Percentiles rank a stretch among this genome's conserved stretches.
phyloP scores from a whole-genome alignment of 208 protist species.

The Spongospora subterranea region DNA sequence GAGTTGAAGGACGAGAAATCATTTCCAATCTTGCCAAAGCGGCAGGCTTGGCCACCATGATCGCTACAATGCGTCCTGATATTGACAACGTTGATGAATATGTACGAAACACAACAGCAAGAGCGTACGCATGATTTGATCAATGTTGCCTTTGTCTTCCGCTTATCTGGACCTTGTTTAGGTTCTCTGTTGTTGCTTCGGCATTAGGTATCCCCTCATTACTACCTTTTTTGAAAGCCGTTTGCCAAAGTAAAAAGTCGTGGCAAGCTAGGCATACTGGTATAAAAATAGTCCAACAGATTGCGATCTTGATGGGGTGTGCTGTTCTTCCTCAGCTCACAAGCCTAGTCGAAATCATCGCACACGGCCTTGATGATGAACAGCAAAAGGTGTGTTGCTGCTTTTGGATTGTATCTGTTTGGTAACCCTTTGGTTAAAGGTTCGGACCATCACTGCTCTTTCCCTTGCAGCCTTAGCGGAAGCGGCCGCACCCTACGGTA shows the following conservation, averaged over 20 bases:
- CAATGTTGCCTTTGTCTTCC: conserved; percentile 70
- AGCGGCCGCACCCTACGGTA: conserved; percentile 93
- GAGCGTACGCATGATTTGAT: conserved; percentile 94
- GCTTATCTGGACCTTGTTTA: conserved; percentile 69
- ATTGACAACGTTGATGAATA: conserved; percentile 96
- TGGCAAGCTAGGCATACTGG: conserved; percentile 95
- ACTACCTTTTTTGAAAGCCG: conserved; percentile 94
- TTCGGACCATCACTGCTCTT: conserved; percentile 92
- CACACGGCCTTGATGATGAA: conserved; percentile 88
- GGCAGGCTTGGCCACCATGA: conserved; percentile 95
- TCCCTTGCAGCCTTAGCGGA: conserved; percentile 95
- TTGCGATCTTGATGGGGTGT: conserved; percentile 95
- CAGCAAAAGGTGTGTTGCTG: conserved; percentile 82
- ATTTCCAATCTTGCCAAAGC: conserved; percentile 97
- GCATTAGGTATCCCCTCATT: conserved; percentile 92
- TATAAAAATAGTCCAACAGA: conserved; percentile 94
- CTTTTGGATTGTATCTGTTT: background rate
- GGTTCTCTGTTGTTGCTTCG: conserved; percentile 46
- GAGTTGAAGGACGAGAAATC: conserved; percentile 98
- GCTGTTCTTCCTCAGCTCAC: conserved; percentile 92
- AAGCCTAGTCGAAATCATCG: conserved; percentile 92
- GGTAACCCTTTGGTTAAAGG: background rate
- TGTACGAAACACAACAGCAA: conserved; percentile 96
- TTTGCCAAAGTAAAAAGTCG: conserved; percentile 92
- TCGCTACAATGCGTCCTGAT: conserved; percentile 95